Conservation (phyloP, 495 filamentous ascomycete genomes). For the Neurospora cerealis region DNA sequence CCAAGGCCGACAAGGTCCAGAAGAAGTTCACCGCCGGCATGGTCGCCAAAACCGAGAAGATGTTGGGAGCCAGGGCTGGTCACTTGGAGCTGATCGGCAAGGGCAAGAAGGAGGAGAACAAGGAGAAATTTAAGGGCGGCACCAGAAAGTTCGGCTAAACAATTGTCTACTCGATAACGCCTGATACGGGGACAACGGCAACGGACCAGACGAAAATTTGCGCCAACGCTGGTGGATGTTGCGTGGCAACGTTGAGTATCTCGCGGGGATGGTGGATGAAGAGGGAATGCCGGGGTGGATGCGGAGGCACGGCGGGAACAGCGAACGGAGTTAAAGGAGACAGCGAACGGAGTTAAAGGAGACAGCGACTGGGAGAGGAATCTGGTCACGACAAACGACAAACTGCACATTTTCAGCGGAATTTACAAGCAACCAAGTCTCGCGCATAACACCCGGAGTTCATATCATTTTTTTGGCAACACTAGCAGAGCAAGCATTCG, state of each 20-base stretch:
- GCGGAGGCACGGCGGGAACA: not conserved
- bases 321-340: not conserved
- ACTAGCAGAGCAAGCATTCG: not conserved
- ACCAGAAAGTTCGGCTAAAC: constrained; percentile 40
- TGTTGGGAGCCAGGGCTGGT: constrained; percentile 37
- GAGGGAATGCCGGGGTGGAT: not conserved
- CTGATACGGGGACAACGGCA: not conserved
- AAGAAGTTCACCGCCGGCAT: constrained; percentile 33
- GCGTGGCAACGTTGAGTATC: not conserved
- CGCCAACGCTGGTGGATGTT: not conserved
- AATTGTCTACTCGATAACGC: not conserved
- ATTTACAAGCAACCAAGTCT: not conserved
- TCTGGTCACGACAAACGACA: not conserved
- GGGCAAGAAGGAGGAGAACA: constrained; percentile 29
- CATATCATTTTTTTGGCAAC: not conserved
- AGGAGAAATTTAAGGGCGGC: constrained; percentile 28
- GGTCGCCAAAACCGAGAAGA: constrained; percentile 32
- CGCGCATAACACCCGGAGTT: not conserved
- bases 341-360: no score
- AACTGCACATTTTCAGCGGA: not conserved
- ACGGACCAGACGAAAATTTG: not conserved
- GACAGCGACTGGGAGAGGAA: not conserved
- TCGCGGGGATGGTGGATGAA: not conserved
- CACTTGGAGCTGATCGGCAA: constrained; percentile 41
- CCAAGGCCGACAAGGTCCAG: constrained; percentile 31